Percentiles rank a stretch among this genome's conserved stretches.
Evolutionary conservation across 2,329 filamentous ascomycete species (phyloP).

Genomic region (Fusarium sp.): DNA sequence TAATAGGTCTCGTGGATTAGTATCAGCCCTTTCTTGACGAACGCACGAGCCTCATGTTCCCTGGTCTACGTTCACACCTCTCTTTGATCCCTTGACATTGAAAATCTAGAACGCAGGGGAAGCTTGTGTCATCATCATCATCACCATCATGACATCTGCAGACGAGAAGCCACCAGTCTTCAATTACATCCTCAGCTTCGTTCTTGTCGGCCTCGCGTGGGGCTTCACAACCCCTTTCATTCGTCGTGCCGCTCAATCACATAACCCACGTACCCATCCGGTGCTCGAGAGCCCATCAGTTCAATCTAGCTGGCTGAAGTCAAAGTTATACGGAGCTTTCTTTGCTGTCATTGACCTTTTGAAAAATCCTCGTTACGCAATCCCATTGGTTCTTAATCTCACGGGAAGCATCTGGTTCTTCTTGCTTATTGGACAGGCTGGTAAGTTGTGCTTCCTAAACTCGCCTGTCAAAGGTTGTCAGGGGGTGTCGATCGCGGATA

Average conservation of each 20-base stretch:
- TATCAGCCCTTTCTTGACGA: not conserved
- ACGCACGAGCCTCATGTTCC: constrained; percentile 37
- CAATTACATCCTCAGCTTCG: constrained; percentile 88
- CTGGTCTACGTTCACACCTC: constrained; percentile 12
- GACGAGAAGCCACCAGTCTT: constrained; percentile 63
- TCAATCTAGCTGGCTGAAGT: constrained; percentile 67
- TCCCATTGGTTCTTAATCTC: constrained; percentile 86
- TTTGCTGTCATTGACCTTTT: constrained; percentile 83
- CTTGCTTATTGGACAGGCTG: constrained; percentile 88
- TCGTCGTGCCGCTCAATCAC: constrained; percentile 81
- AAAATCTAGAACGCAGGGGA: constrained; percentile 21
- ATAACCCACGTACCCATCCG: constrained; percentile 70
- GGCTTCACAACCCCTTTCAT: constrained; percentile 94
- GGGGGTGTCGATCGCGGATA: constrained; percentile 25
- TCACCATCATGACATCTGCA: constrained; percentile 16
- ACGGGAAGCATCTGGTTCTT: constrained; percentile 98
- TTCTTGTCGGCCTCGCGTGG: constrained; percentile 92
- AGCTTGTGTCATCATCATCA: constrained; percentile 14
- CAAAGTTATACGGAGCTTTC: constrained; percentile 70
- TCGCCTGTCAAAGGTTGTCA: constrained; percentile 3
- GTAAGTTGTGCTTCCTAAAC: constrained; percentile 58
- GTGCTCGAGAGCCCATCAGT: constrained; percentile 62
- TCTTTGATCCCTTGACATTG: not conserved
- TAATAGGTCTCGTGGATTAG: constrained; percentile 27
- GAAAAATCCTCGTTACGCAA: constrained; percentile 81